These are phyloP conservation scores for Reutealis trisperma DNA, from an alignment of 345 rosid species.

Conservation along the genomic window DNA sequence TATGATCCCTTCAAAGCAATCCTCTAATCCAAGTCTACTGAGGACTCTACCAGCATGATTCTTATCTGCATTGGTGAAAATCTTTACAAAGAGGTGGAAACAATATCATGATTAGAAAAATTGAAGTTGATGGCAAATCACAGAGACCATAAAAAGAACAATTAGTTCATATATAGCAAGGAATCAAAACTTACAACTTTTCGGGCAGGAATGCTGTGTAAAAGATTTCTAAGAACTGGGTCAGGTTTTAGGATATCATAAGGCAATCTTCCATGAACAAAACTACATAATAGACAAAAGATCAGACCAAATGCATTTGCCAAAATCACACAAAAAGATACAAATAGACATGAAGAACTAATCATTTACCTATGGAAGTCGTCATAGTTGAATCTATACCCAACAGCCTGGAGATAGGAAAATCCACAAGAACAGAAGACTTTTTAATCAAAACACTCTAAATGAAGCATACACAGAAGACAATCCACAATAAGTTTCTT, in stretches of 20 bases:
- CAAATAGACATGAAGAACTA: not conserved
- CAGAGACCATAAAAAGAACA: not conserved
- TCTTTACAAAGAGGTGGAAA: conserved; percentile 35
- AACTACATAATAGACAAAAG: conserved; percentile 38
- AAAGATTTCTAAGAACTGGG: conserved; percentile 71
- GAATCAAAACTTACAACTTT: conserved; percentile 63
- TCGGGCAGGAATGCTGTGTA: conserved; percentile 67
- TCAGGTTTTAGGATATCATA: conserved; percentile 82
- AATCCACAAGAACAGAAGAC: not conserved
- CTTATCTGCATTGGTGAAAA: conserved; percentile 89
- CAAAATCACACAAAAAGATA: not conserved
- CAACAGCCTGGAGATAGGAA: conserved; percentile 64
- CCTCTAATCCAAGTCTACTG: conserved; percentile 74
- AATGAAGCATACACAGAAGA: not conserved
- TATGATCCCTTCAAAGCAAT: conserved; percentile 81
- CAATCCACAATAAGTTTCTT: not conserved
- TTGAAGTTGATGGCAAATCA: not conserved
- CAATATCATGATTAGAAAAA: not conserved
- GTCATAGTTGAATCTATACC: conserved; percentile 81
- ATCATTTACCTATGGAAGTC: conserved; percentile 76
- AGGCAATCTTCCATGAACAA: conserved; percentile 90
- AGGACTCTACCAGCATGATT: conserved; percentile 66
- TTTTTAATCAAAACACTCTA: not conserved
- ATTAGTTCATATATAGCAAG: not conserved
- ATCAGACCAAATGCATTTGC: not conserved